Evolutionary conservation across 148 eudicot species (phyloP).

Genomic region (Nepenthes gracilis): DNA sequence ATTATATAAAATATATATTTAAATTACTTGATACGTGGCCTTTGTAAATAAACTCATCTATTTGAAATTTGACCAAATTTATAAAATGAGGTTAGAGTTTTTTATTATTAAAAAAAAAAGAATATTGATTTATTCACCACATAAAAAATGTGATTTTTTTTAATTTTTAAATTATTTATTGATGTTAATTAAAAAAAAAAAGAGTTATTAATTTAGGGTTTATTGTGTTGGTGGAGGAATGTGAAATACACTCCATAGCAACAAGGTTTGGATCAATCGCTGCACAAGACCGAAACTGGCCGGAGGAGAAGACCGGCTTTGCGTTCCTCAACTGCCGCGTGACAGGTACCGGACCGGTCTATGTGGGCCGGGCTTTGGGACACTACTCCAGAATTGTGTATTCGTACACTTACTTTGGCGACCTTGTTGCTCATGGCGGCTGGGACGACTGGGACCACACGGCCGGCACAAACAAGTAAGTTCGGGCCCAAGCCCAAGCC

Average conservation of each 20-base stretch:
- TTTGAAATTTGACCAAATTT: no score
- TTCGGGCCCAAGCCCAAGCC: no score
- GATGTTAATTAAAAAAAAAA: background rate
- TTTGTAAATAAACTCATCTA: no score
- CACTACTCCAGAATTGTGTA: constrained; percentile 83
- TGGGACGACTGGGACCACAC: constrained; percentile 89
- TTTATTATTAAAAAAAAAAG: no score
- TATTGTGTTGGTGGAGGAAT: constrained; percentile 29
- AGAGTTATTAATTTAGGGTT: background rate
- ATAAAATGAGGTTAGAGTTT: no score
- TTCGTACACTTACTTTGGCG: constrained; percentile 79
- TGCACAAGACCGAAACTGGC: constrained; percentile 58
- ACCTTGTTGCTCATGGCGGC: constrained; percentile 78
- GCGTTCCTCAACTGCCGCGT: constrained; percentile 75
- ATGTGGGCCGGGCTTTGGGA: constrained; percentile 96
- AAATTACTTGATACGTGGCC: no score
- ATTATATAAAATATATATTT: no score
- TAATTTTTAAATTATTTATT: background rate
- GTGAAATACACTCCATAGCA: constrained; percentile 85
- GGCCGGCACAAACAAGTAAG: constrained; percentile 67
- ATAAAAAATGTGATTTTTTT: no score
- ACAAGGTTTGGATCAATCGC: constrained; percentile 86
- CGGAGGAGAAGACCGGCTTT: constrained; percentile 74
- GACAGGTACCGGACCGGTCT: constrained; percentile 80
- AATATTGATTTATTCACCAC: no score